Percentiles rank a stretch among this genome's conserved stretches.
These are phyloP conservation scores for Trichoderma lentiforme DNA, from an alignment of 2,329 filamentous ascomycete species.

Conservation along the genomic window DNA sequence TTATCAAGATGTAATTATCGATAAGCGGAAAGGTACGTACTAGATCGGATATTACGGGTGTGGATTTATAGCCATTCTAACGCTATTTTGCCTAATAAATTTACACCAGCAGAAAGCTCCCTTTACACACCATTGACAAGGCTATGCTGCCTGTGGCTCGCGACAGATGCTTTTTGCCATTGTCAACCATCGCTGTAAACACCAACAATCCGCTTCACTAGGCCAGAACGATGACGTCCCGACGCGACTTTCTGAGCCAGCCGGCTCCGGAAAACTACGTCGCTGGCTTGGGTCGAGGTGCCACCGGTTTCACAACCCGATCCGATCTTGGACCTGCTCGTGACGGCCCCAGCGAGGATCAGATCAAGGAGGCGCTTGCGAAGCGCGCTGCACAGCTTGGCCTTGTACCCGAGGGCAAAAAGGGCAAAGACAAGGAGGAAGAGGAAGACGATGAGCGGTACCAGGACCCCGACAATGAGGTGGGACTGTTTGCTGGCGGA, in stretches of 20 bases:
- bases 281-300: slow-evolving; percentile 93
- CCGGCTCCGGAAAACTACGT: slow-evolving; percentile 85
- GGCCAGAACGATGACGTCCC: slow-evolving; percentile 49
- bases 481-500: slow-evolving; percentile 89
- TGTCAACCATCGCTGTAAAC: neutral
- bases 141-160: slow-evolving; percentile 3
- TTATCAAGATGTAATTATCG: slow-evolving; percentile 22
- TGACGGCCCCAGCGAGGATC: slow-evolving; percentile 93
- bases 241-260: slow-evolving; percentile 85
- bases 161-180: slow-evolving; percentile 1
- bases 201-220: neutral
- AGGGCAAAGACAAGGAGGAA: slow-evolving; percentile 65
- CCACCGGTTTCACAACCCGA: slow-evolving; percentile 95
- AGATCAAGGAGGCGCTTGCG: slow-evolving; percentile 95
- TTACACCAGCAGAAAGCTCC: neutral
- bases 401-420: slow-evolving; percentile 63
- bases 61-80: neutral
- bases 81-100: neutral
- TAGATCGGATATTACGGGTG: neutral
- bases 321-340: slow-evolving; percentile 93
- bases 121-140: slow-evolving; percentile 9
- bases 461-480: slow-evolving; percentile 95
- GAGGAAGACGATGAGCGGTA: slow-evolving; percentile 78
- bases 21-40: slow-evolving; percentile 20
- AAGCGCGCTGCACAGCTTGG: slow-evolving; percentile 88